Conservation (phyloP, 2,329 filamentous ascomycete species). For the Fusarium nygamai region DNA sequence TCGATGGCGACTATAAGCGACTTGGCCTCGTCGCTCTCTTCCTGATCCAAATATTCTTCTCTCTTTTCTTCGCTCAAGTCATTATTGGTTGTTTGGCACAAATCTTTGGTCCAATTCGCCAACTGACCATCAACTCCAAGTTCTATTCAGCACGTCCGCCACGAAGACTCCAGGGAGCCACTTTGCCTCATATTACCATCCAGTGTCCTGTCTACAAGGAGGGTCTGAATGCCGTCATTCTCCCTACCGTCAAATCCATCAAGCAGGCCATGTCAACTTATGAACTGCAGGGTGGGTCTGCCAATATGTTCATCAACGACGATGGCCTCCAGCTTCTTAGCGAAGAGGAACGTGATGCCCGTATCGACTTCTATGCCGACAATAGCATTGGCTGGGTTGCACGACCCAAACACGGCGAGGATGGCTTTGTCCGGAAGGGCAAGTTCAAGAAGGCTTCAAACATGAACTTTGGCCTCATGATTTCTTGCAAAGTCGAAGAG, state of each 20-base stretch:
- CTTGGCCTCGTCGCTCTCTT: constrained; percentile 72
- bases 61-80: constrained; percentile 82
- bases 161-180: constrained; percentile 64
- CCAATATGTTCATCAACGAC: constrained; percentile 81
- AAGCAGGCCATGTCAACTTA: constrained; percentile 82
- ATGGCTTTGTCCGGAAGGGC: constrained; percentile 70
- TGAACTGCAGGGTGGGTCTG: constrained; percentile 80
- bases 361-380: constrained; percentile 75
- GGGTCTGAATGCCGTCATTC: constrained; percentile 78
- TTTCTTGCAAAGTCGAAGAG: constrained; percentile 76
- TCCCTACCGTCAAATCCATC: constrained; percentile 79
- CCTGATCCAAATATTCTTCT: constrained; percentile 82
- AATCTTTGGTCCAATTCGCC: constrained; percentile 78
- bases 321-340: constrained; percentile 76
- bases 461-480: constrained; percentile 76
- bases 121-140: constrained; percentile 80
- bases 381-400: constrained; percentile 77
- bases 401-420: constrained; percentile 70
- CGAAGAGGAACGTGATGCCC: constrained; percentile 68
- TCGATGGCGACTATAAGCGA: constrained; percentile 71
- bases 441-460: constrained; percentile 79
- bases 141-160: constrained; percentile 82
- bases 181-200: constrained; percentile 79
- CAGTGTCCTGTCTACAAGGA: constrained; percentile 93
- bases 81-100: constrained; percentile 80